Evolutionary conservation across 352 stramenopile species (phyloP).

Genomic region (Phytophthora lateralis): DNA sequence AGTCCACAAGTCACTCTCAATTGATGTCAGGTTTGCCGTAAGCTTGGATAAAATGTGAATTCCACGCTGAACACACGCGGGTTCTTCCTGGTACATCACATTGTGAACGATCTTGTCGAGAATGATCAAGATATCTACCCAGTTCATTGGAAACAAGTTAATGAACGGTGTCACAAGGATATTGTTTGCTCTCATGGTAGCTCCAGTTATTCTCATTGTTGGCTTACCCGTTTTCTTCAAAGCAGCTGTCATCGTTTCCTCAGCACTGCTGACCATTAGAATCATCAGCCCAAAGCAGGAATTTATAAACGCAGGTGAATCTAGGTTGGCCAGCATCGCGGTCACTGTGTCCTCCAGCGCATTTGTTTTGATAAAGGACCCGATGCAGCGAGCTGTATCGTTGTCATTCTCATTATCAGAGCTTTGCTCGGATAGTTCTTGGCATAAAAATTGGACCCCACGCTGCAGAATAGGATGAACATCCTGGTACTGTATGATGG

Average conservation of each 20-base stretch:
- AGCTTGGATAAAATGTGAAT: constrained; percentile 27
- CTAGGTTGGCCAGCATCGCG: constrained; percentile 23
- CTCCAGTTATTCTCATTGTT: neutral
- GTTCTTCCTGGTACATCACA: constrained; percentile 20
- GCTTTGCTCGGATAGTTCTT: constrained; percentile 6
- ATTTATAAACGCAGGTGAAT: constrained; percentile 19
- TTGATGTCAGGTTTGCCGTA: neutral
- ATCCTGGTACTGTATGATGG: constrained; percentile 38
- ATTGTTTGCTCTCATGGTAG: neutral
- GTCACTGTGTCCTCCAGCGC: constrained; percentile 12
- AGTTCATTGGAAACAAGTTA: neutral
- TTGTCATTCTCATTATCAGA: neutral
- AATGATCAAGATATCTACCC: constrained; percentile 16
- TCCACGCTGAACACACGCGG: constrained; percentile 25
- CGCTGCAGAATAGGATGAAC: constrained; percentile 36
- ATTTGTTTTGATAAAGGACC: constrained; percentile 16
- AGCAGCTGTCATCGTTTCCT: neutral
- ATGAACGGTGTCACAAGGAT: neutral
- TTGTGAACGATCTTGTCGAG: constrained; percentile 33
- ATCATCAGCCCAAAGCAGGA: constrained; percentile 26
- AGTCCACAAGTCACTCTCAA: constrained; percentile 16
- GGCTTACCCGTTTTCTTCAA: constrained; percentile 22
- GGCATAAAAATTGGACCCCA: constrained; percentile 32
- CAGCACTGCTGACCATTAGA: constrained; percentile 6
- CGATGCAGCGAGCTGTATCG: constrained; percentile 8